Base-by-base conservation (phyloP, 768 basidiomycete species). In the Royoungia palumana region DNA sequence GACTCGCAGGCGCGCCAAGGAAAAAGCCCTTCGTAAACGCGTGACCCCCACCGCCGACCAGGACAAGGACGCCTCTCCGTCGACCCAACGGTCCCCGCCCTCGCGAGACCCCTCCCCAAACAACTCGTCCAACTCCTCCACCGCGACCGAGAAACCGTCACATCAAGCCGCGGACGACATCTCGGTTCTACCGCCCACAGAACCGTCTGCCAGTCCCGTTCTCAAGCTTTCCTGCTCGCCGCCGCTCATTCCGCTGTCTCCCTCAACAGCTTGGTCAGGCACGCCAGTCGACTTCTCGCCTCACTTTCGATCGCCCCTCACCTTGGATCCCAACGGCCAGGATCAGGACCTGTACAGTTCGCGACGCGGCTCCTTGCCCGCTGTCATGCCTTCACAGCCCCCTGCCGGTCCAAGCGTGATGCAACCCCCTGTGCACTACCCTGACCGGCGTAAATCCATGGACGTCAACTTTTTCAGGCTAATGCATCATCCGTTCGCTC, bases 1-100 rank as follows among this genome's bases (percentile, higher is more conserved):
- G 35, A 16, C 45, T 19, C 49, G 27, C 65, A 87, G 88, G 48
- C 85, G 90, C 47, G 90, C 90, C 44, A 93, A 93, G 69, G 87
- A 89, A 66, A 93, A 93, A 66, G 79, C 73, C 63, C 59, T 80
- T 74, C 70, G 79, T 72, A 41, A 75, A 71, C 61, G 86, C 82
- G 68, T 70, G 44, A 11, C 63, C 2, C 37, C 55, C 0, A 35
- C 35, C 13, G 32, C 34, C 59, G 54, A 70, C 58, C 53, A 63
- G 45, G 34, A 56, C 53, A 50, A 20, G 4, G 14, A 48, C 3
- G 30, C 41, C 3, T 41, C 47, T 1, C 22, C 54, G 1, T 47
- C 64, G 0, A 9, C 22, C 16, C 53, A 58, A 63, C 53, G 44
- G 19, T 49, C 50, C 1, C 39, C 47, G 0, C 28, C 28, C 0